phyloP scores from a whole-genome alignment of 805 yeast species.

The Yamadazyma ubonensis region DNA sequence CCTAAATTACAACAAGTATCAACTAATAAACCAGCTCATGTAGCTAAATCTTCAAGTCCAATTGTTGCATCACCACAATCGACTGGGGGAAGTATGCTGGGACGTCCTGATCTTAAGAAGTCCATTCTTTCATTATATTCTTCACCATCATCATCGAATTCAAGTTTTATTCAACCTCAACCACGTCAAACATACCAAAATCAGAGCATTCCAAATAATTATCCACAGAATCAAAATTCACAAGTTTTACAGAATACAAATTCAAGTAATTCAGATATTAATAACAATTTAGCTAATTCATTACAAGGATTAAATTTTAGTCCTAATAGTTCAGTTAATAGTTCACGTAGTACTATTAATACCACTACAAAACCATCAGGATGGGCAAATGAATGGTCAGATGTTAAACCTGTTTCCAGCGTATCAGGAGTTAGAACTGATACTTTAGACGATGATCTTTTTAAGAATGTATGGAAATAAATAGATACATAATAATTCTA shows the following conservation, averaged over 20 bases:
- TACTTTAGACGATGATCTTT: conserved; percentile 58
- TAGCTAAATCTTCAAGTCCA: conserved; percentile 3
- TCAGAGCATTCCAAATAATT: no score
- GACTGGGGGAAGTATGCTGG: conserved; percentile 34
- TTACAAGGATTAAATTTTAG: conserved; percentile 24
- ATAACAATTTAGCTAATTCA: conserved; percentile 21
- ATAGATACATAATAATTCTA: not conserved
- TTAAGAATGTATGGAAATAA: conserved; percentile 67
- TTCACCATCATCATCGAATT: conserved; percentile 50
- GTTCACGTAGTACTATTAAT: conserved; percentile 2
- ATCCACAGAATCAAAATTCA: no score
- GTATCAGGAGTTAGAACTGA: conserved; percentile 8
- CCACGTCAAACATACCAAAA: conserved; percentile 4
- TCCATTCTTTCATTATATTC: conserved; percentile 88
- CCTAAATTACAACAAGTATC: not conserved
- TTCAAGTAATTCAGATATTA: no score
- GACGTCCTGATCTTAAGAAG: conserved; percentile 84
- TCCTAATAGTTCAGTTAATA: conserved; percentile 4
- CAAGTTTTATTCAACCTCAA: conserved; percentile 25
- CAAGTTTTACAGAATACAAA: no score
- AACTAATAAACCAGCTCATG: conserved; percentile 1
- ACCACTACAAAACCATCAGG: conserved; percentile 8
- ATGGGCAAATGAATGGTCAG: conserved; percentile 40
- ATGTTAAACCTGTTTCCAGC: conserved; percentile 15
- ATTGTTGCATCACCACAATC: conserved; percentile 25